Evolutionary conservation across 192 early-diverging fungal genomes (phyloP).

Genomic region (Fimicolochytrium jonesii): DNA sequence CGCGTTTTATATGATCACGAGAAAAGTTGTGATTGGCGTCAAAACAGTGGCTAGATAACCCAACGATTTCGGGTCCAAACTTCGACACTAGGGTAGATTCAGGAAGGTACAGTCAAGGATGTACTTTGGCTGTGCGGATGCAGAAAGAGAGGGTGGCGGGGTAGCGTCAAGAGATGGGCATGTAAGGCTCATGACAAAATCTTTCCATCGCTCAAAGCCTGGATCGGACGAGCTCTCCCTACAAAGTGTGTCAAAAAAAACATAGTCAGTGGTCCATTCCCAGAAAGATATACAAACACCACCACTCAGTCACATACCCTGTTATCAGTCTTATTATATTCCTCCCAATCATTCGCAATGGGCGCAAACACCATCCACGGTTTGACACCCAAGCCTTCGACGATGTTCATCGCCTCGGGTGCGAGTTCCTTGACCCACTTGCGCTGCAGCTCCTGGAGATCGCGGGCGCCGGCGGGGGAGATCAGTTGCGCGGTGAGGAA

Average conservation of each 20-base stretch:
- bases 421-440: conserved; percentile 49
- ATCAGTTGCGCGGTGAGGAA: conserved; percentile 50
- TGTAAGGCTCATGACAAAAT: too few relatives aligned
- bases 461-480: conserved; percentile 41
- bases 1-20: too few relatives aligned
- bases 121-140: too few relatives aligned
- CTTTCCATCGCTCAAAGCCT: not conserved
- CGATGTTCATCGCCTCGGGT: conserved; percentile 45
- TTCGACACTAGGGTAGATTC: too few relatives aligned
- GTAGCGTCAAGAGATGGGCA: too few relatives aligned
- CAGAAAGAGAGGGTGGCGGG: too few relatives aligned
- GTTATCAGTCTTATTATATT: conserved; percentile 64
- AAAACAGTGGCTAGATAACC: too few relatives aligned
- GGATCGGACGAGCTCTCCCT: conserved; percentile 6
- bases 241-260: not conserved
- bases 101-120: too few relatives aligned
- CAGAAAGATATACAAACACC: not conserved
- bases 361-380: conserved; percentile 62
- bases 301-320: conserved; percentile 42
- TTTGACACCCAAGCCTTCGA: conserved; percentile 58
- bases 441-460: conserved; percentile 39
- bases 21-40: too few relatives aligned
- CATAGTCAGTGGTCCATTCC: not conserved
- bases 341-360: conserved; percentile 66
- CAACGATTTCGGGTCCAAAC: too few relatives aligned